A percentile compares a stretch with the other conserved stretches of the same genome.
Conservation (phyloP, 345 rosid genomes). For the Lepidium didymum region DNA sequence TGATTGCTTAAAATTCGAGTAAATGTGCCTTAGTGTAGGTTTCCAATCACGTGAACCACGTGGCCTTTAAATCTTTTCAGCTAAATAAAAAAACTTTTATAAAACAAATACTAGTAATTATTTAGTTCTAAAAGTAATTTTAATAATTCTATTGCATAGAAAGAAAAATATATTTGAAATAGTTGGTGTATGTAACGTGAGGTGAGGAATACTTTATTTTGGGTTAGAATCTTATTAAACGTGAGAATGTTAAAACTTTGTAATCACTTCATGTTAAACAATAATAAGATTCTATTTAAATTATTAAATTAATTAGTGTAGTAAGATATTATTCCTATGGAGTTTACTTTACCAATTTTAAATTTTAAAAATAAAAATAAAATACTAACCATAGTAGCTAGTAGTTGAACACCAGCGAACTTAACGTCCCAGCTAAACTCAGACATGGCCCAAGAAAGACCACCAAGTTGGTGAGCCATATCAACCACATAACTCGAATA, state of each 20-base stretch:
- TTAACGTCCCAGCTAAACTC: conserved; percentile 99
- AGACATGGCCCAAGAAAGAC: conserved; percentile 80
- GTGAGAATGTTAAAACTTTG: background rate
- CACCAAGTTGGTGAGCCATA: conserved; percentile 65
- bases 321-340: background rate
- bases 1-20: background rate
- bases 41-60: conserved; percentile 28
- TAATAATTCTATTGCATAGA: background rate
- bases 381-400: conserved; percentile 67
- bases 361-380: background rate
- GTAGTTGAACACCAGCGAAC: conserved; percentile 73
- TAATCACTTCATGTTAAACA: background rate
- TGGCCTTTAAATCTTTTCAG: conserved; percentile 11
- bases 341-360: background rate
- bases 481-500: conserved; percentile 49
- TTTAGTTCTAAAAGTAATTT: background rate
- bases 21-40: conserved; percentile 2
- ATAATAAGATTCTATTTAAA: background rate
- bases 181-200: background rate
- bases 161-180: conserved; percentile 1
- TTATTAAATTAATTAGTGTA: background rate
- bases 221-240: background rate
- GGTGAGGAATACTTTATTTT: conserved; percentile 13
- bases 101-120: background rate
- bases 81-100: background rate